A percentile compares a stretch with the other conserved stretches of the same genome.
Conservation (phyloP, 805 yeast genomes). For the Lachancea mirantina region DNA sequence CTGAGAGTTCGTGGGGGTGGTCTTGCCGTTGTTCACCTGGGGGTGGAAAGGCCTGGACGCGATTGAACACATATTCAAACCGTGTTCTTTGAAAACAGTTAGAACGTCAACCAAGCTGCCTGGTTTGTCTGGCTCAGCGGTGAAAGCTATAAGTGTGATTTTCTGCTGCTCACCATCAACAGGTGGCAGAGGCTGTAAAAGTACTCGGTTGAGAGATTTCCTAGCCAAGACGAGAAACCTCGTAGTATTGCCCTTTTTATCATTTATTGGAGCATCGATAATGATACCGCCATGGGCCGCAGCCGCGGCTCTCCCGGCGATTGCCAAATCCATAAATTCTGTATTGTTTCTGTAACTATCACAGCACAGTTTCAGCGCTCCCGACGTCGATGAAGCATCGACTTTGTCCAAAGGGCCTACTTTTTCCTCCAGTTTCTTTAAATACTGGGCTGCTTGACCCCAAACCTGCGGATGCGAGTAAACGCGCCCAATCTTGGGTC, state of each 20-base stretch:
- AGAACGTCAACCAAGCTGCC: slow-evolving; percentile 71
- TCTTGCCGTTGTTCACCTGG: slow-evolving; percentile 33
- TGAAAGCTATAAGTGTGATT: slow-evolving; percentile 57
- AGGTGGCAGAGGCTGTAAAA: slow-evolving; percentile 11
- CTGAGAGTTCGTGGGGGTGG: slow-evolving; percentile 7
- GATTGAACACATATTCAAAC: slow-evolving; percentile 62
- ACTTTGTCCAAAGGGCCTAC: slow-evolving; percentile 40
- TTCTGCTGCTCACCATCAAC: slow-evolving; percentile 11
- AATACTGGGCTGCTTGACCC: slow-evolving; percentile 76
- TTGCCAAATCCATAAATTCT: slow-evolving; percentile 50
- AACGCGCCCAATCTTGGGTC: slow-evolving; percentile 42
- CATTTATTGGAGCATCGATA: slow-evolving; percentile 54
- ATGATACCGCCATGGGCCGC: slow-evolving; percentile 49
- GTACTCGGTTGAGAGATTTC: slow-evolving; percentile 12
- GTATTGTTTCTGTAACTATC: slow-evolving; percentile 22
- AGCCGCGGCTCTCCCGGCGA: slow-evolving; percentile 66
- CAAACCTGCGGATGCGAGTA: slow-evolving; percentile 97
- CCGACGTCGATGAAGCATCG: slow-evolving; percentile 75
- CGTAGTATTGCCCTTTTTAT: slow-evolving; percentile 70
- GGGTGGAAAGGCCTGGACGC: slow-evolving; percentile 66
- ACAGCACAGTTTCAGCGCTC: slow-evolving; percentile 65
- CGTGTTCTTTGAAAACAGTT: slow-evolving; percentile 44
- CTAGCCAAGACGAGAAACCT: slow-evolving; percentile 67
- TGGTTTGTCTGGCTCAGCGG: slow-evolving; percentile 56
- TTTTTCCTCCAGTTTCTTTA: slow-evolving; percentile 31